A percentile compares a stretch with the other conserved stretches of the same genome.
Evolutionary conservation across 306 rosid genomes (phyloP).

Genomic region (Lathyrus aphaca): DNA sequence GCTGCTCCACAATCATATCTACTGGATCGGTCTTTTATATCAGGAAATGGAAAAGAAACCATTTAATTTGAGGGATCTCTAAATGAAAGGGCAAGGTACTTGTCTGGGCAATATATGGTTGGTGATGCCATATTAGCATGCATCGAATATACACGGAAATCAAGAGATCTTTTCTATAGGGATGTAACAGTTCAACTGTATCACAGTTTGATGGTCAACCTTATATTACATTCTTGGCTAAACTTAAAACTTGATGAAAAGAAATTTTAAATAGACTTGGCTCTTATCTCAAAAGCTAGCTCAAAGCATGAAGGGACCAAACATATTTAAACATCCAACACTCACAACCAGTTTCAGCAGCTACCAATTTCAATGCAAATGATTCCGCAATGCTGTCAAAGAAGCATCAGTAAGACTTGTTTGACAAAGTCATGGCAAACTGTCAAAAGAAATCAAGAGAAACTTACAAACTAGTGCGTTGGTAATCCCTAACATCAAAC

Average conservation of each 20-base stretch:
- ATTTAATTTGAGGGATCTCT: conserved; percentile 48
- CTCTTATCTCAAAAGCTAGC: no score
- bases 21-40: conserved; percentile 51
- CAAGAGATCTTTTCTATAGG: conserved; percentile 73
- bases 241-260: conserved; percentile 25
- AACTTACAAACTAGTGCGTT: no score
- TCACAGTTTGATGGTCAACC: conserved; percentile 47
- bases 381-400: no score
- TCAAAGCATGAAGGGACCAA: no score
- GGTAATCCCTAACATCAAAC: no score
- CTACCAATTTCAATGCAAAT: no score
- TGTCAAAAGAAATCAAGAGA: no score
- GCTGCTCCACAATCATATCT: conserved; percentile 57
- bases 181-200: conserved; percentile 65
- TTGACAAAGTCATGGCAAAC: no score
- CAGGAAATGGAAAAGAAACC: conserved; percentile 50
- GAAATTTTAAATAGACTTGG: neutral
- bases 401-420: no score
- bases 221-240: conserved; percentile 26
- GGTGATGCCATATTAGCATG: conserved; percentile 92
- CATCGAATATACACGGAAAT: conserved; percentile 76
- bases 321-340: no score
- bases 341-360: no score
- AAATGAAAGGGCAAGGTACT: conserved; percentile 81
- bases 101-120: conserved; percentile 74